Evolutionary conservation across 2,329 filamentous ascomycete genomes (phyloP).

Genomic region (Aurifilum marmelostoma): DNA sequence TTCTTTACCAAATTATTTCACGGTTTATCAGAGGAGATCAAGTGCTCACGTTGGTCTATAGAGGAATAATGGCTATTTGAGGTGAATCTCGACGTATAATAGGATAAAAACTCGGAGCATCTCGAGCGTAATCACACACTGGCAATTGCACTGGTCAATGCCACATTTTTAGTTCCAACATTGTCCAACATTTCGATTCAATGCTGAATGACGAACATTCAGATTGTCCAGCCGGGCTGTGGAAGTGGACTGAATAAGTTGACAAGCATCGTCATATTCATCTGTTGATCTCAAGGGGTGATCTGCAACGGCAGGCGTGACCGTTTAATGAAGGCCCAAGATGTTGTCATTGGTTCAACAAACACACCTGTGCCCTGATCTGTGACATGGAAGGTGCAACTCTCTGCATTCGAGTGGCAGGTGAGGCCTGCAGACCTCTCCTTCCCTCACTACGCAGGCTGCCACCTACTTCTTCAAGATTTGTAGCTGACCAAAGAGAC

Average conservation of each 20-base stretch:
- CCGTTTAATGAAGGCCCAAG: too few species aligned
- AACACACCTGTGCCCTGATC: neutral
- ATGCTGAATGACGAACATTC: too few species aligned
- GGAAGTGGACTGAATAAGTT: neutral
- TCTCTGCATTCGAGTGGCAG: neutral
- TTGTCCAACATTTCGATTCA: too few species aligned
- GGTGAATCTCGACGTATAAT: too few species aligned
- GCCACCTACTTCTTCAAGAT: neutral
- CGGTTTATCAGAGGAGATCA: neutral
- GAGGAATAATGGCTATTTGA: too few species aligned
- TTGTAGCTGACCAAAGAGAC: neutral
- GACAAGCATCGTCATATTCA: neutral
- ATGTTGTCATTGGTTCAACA: neutral
- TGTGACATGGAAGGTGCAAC: neutral
- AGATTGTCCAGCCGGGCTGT: too few species aligned
- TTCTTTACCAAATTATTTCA: neutral
- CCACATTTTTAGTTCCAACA: neutral
- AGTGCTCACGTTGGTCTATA: neutral
- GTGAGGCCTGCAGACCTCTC: neutral
- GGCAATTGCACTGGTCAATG: neutral
- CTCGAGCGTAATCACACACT: neutral
- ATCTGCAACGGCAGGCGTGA: too few species aligned
- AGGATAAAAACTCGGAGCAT: neutral
- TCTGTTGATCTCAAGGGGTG: too few species aligned
- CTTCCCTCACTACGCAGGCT: neutral